Evolutionary conservation across 768 basidiomycete species (phyloP).

Genomic region (Mycena chlorophos): DNA sequence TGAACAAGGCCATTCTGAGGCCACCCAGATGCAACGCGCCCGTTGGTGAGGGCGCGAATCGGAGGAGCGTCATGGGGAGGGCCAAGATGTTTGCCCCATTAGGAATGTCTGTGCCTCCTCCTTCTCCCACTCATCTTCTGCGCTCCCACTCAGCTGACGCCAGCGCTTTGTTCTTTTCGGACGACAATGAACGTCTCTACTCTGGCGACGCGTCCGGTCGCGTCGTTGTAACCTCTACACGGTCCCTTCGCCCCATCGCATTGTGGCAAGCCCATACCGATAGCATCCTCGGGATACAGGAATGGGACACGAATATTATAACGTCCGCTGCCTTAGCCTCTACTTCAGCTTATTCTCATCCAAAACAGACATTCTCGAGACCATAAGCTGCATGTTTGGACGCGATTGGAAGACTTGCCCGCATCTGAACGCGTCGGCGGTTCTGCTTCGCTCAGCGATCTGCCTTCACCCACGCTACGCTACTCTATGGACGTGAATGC

Average conservation of each 20-base stretch:
- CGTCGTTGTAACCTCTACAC: conserved; percentile 76
- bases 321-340: conserved; percentile 59
- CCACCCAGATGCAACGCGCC: conserved; percentile 94
- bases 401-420: conserved; percentile 46
- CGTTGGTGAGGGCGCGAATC: conserved; percentile 97
- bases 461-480: conserved; percentile 50
- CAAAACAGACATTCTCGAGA: conserved; percentile 74
- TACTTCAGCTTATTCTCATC: background rate
- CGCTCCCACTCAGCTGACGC: conserved; percentile 71
- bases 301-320: conserved; percentile 64
- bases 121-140: conserved; percentile 71
- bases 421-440: conserved; percentile 49
- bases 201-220: conserved; percentile 82
- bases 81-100: background rate
- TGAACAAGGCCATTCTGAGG: conserved; percentile 90
- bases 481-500: conserved; percentile 90
- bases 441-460: conserved; percentile 53
- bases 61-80: conserved; percentile 58
- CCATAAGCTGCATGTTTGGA: conserved; percentile 82
- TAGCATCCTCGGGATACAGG: conserved; percentile 75
- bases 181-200: conserved; percentile 78
- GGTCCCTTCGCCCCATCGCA: conserved; percentile 68
- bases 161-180: conserved; percentile 59
- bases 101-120: conserved; percentile 29
- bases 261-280: conserved; percentile 81